Evolutionary conservation across 1,139 yeast species (phyloP).

Genomic region (Casaregolazyma suthepensis): DNA sequence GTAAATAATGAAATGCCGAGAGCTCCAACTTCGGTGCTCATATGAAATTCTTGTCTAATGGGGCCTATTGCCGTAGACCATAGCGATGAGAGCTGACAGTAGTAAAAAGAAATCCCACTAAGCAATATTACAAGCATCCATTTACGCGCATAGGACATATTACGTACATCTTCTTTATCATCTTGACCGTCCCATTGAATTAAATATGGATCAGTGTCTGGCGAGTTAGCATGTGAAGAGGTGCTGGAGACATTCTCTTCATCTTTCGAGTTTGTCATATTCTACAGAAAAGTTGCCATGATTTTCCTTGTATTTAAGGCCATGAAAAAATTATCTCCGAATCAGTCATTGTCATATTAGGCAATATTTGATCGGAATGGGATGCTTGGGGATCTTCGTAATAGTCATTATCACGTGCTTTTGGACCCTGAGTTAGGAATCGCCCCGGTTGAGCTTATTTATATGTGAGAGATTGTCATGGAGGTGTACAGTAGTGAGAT

Average conservation of each 20-base stretch:
- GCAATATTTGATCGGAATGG: background rate
- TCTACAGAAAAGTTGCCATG: background rate
- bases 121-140: constrained; percentile 51
- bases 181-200: constrained; percentile 25
- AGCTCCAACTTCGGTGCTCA: constrained; percentile 53
- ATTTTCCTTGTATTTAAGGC: background rate
- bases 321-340: background rate
- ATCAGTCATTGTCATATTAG: background rate
- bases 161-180: constrained; percentile 49
- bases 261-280: background rate
- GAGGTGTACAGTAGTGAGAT: background rate
- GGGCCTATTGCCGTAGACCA: constrained; percentile 51
- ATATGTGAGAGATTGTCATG: no score
- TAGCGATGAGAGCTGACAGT: constrained; percentile 48
- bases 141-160: constrained; percentile 37
- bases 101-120: constrained; percentile 42
- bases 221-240: background rate
- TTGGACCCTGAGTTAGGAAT: background rate
- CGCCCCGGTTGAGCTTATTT: no score
- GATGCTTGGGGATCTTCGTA: background rate
- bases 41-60: constrained; percentile 44
- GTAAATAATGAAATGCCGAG: constrained; percentile 63
- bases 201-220: constrained; percentile 22
- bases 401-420: background rate
- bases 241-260: background rate